A percentile compares a stretch with the other conserved stretches of the same genome.
Evolutionary conservation across 805 yeast genomes (phyloP).

Genomic region (Clavispora vitiphila): DNA sequence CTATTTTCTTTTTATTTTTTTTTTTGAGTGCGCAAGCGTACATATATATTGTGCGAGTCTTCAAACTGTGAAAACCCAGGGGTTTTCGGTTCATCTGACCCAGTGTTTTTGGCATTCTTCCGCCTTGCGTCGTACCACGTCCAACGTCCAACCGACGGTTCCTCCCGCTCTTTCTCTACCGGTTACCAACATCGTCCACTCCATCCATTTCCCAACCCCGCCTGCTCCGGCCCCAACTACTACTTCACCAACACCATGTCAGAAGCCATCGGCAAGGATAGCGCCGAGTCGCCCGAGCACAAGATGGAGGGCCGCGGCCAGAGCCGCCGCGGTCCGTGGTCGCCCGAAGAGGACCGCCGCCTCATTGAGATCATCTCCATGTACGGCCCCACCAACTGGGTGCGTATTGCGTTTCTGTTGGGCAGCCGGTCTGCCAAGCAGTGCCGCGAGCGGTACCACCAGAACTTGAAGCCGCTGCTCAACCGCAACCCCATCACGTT

Average conservation of each 20-base stretch:
- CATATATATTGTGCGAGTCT: not conserved
- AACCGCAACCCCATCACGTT: slow-evolving; percentile 78
- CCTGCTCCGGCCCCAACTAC: not conserved
- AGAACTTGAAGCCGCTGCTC: slow-evolving; percentile 79
- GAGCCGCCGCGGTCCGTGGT: slow-evolving; percentile 79
- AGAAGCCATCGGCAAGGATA: not conserved
- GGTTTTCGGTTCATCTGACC: not conserved
- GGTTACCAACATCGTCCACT: too few species aligned
- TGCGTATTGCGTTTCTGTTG: slow-evolving; percentile 67
- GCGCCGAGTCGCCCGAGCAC: not conserved
- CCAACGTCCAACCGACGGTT: not conserved
- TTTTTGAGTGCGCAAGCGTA: not conserved
- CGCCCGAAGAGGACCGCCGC: slow-evolving; percentile 74
- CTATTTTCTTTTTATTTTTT: not conserved
- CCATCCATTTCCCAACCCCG: too few species aligned
- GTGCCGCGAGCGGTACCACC: slow-evolving; percentile 88
- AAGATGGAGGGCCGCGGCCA: slow-evolving; percentile 7
- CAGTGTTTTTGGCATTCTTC: slow-evolving; percentile 2
- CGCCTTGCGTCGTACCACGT: not conserved
- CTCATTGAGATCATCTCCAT: slow-evolving; percentile 62
- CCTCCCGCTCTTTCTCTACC: too few species aligned
- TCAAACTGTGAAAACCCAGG: not conserved
- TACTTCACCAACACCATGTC: not conserved
- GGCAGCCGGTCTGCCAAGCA: slow-evolving; percentile 85
- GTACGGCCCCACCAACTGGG: slow-evolving; percentile 87